phyloP scores from a whole-genome alignment of 1,139 yeast genomes.

The Meyerozyma carpophila region DNA sequence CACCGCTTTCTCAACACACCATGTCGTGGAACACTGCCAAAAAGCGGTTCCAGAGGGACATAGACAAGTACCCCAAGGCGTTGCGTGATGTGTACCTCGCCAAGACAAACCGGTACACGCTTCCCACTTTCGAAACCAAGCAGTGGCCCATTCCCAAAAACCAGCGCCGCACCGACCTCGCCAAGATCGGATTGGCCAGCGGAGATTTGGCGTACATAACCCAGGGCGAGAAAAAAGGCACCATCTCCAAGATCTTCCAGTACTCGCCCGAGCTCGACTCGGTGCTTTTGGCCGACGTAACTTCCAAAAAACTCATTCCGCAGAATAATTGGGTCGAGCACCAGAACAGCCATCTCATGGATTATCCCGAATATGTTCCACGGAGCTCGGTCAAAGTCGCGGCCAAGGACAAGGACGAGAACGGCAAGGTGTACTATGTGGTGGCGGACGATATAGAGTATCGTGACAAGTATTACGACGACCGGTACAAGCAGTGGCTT shows the following conservation, averaged over 20 bases:
- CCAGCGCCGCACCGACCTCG: slow-evolving; percentile 23
- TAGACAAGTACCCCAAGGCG: slow-evolving; percentile 26
- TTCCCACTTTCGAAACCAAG: slow-evolving; percentile 32
- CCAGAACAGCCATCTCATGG: slow-evolving; percentile 67
- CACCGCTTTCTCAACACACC: slow-evolving; percentile 2
- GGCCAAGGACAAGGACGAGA: slow-evolving; percentile 62
- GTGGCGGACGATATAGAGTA: slow-evolving; percentile 74
- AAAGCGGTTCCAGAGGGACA: slow-evolving; percentile 34
- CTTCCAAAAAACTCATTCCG: slow-evolving; percentile 44
- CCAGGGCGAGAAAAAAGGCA: slow-evolving; percentile 68
- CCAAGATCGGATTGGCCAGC: slow-evolving; percentile 31
- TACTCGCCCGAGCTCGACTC: slow-evolving; percentile 28
- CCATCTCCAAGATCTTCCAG: slow-evolving; percentile 47
- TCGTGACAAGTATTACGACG: slow-evolving; percentile 67
- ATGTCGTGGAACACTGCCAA: slow-evolving; percentile 38
- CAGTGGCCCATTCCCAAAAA: slow-evolving; percentile 19
- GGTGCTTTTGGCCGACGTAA: slow-evolving; percentile 31
- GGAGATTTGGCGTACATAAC: slow-evolving; percentile 49
- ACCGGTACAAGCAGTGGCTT: slow-evolving; percentile 65
- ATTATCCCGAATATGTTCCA: slow-evolving; percentile 56
- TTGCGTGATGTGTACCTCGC: slow-evolving; percentile 24
- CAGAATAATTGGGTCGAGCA: slow-evolving; percentile 69
- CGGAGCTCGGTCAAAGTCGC: slow-evolving; percentile 51
- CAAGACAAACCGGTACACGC: slow-evolving; percentile 19
- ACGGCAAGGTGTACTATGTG: slow-evolving; percentile 56